Evolutionary conservation across 306 rosid species (phyloP), one percentile per base, ranked within the genome.

Genomic region (Echinosophora koreensis): DNA sequence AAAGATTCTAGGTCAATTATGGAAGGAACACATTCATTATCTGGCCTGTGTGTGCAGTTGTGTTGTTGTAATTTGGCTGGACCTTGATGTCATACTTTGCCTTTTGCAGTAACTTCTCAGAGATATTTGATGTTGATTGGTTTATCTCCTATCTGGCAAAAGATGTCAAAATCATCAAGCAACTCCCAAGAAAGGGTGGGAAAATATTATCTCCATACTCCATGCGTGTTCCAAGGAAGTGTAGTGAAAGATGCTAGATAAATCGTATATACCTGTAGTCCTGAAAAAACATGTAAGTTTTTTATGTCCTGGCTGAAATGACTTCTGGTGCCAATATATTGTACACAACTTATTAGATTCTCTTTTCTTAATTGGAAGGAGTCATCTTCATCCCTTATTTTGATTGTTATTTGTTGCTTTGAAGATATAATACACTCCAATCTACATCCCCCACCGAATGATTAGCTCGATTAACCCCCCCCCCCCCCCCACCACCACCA

Each of bases 141-240:
- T 96, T 96, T 84, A 73, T 90, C 82, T 89, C 93, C 10, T 80
- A 61, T 81, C 87, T 96, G 55, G 86, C 91, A 56, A 86, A 91
- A 73, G 99, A 96, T 77, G 89, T 96, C 81, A 92, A 89, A 84
- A 91, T 96, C 70, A 87, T 92, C 83, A 90, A 88, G 87, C 91
- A 88, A 60, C 97, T 92, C 58, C 98, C 99, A 38, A 87, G 76
- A 61, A 91, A 73, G 86, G 88, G 97, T 58, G 87, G 92, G 61
- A 88, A 86, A 87, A 57, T 71, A 27, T 83, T 88, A 87, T 83
- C 84, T 74, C 72, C 94, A 41, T 81, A 90, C 80, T 80, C 84
- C 47, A 91, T 96, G 98, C 94, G 96, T 62, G 99, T 96, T 61
- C 99, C 98, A 35, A 88, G 99, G 88, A 96, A 96, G 84, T 96